Conservation (phyloP, 2,329 filamentous ascomycete genomes). For the Aspergillus chevalieri region DNA sequence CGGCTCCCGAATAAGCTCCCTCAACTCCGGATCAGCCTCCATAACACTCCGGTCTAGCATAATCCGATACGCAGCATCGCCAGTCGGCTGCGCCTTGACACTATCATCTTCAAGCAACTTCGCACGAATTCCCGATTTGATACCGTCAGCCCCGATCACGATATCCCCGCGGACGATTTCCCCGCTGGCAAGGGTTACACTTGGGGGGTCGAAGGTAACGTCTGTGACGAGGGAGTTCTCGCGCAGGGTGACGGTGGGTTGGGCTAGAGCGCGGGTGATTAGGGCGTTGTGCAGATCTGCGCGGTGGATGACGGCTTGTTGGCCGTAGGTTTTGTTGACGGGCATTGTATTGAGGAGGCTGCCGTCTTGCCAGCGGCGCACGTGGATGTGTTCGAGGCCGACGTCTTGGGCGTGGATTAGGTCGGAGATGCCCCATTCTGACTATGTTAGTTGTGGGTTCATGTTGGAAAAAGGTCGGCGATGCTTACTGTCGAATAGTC, state of each 20-base stretch:
- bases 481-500: slow-evolving; percentile 58
- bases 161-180: slow-evolving; percentile 37
- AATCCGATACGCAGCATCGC: slow-evolving; percentile 73
- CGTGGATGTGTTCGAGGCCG: slow-evolving; percentile 29
- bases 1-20: slow-evolving; percentile 61
- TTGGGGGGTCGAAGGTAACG: slow-evolving; percentile 19
- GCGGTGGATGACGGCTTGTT: slow-evolving; percentile 31
- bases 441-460: neutral
- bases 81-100: slow-evolving; percentile 42
- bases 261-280: slow-evolving; percentile 22
- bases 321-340: slow-evolving; percentile 30
- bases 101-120: slow-evolving; percentile 30
- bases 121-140: slow-evolving; percentile 44
- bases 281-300: slow-evolving; percentile 31
- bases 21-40: slow-evolving; percentile 59
- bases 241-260: slow-evolving; percentile 25
- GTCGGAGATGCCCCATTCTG: slow-evolving; percentile 31
- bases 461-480: neutral
- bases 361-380: slow-evolving; percentile 31
- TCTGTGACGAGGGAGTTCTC: slow-evolving; percentile 23
- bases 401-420: slow-evolving; percentile 29
- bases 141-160: slow-evolving; percentile 49
- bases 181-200: slow-evolving; percentile 23
- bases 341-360: slow-evolving; percentile 26
- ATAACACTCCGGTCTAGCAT: slow-evolving; percentile 66